Conservation (phyloP, 73 alveolate genomes). For the Loxodes magnus region DNA sequence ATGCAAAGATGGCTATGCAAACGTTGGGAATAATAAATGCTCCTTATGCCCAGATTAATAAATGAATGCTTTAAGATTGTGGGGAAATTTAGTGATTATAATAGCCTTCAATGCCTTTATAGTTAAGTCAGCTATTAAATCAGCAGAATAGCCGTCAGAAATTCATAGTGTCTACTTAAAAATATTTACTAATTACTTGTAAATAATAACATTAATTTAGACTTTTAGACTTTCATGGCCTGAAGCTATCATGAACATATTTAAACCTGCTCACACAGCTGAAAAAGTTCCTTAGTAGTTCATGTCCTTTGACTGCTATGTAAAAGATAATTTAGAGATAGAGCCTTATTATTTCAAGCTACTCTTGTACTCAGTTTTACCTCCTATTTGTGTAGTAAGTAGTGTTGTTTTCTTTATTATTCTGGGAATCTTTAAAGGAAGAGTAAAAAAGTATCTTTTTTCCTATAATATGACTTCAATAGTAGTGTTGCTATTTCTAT, state of each 20-base stretch:
- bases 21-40: background rate
- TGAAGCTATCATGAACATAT: conserved; percentile 10
- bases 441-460: conserved; percentile 16
- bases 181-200: conserved; percentile 34
- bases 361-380: conserved; percentile 19
- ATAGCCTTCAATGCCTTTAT: background rate
- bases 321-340: conserved; percentile 19
- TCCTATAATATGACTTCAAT: conserved; percentile 23
- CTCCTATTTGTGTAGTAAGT: conserved; percentile 8
- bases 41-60: background rate
- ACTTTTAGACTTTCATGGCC: conserved; percentile 46
- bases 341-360: conserved; percentile 14
- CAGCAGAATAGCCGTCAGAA: background rate
- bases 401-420: conserved; percentile 15
- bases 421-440: conserved; percentile 7
- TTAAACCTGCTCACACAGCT: conserved; percentile 22
- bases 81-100: background rate
- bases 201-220: conserved; percentile 26
- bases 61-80: background rate
- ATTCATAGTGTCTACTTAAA: conserved; percentile 34
- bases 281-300: conserved; percentile 18
- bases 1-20: background rate
- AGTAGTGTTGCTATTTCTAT: conserved; percentile 30
- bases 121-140: background rate
- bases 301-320: conserved; percentile 36